Evolutionary conservation across 495 filamentous ascomycete genomes (phyloP).

Genomic region (Acidomyces sp.): DNA sequence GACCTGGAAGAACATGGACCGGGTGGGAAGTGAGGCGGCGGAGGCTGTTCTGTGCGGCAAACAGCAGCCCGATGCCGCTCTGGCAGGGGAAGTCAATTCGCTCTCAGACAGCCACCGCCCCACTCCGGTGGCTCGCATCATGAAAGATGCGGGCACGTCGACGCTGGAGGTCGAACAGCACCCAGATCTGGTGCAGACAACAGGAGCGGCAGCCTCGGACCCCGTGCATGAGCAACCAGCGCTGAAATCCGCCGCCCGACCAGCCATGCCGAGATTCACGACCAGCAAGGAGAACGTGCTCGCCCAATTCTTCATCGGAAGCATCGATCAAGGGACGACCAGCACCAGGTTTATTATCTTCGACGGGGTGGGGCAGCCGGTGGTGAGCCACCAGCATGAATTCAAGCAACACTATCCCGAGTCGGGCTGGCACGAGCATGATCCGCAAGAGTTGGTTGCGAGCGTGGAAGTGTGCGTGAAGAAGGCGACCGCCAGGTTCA

Average conservation of each 20-base stretch:
- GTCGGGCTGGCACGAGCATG: conserved; percentile 91
- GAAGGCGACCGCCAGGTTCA: conserved; percentile 23
- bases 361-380: conserved; percentile 60
- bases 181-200: background rate
- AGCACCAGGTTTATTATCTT: conserved; percentile 92
- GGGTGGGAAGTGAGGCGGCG: too few relatives aligned
- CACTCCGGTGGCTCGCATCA: background rate
- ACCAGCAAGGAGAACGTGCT: conserved; percentile 13
- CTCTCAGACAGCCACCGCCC: background rate
- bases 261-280: conserved; percentile 5
- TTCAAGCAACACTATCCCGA: conserved; percentile 80
- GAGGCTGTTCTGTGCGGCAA: too few relatives aligned
- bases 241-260: too few relatives aligned
- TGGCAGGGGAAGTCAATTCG: background rate
- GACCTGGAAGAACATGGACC: too few relatives aligned
- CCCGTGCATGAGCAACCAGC: background rate
- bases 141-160: conserved; percentile 1
- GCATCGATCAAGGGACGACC: conserved; percentile 87
- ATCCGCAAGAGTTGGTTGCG: conserved; percentile 62
- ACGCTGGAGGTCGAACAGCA: background rate
- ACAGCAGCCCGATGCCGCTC: background rate
- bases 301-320: conserved; percentile 42
- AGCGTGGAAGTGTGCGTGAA: conserved; percentile 69
- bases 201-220: background rate
- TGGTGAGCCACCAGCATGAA: conserved; percentile 81